Evolutionary conservation across 257 asterid genomes (phyloP), one percentile per base, ranked within the genome.

Genomic region (Petunia axillaris): DNA sequence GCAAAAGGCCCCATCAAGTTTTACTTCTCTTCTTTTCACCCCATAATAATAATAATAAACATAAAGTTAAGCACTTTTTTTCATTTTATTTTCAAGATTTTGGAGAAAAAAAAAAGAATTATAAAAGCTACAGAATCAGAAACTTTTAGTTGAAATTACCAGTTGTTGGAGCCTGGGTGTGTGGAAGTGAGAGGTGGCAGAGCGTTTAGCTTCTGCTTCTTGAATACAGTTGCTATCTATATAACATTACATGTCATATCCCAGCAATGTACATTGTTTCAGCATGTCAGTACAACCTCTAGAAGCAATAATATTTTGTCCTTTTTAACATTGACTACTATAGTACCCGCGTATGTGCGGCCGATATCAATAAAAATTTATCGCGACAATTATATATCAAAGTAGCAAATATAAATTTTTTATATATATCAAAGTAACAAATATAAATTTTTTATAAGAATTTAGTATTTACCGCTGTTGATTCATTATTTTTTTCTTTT

Each of bases 1-100:
- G 92, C 84, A 81, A 93, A 40, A 46, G 97, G 95, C 14, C 91
- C 93, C 97, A 93, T 93, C 50, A 70, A 70, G 73, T 63, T 80
- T 40, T 6, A 75, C 53, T 52, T 52, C 48, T 8, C 41, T 2
- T 6, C 54, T 41, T 11, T 38, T 41, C 80, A 58, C 67, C 52
- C 57, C 57, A 76, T 4, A 57, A 8, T 25, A 15, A 8, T 25
- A 15, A 39, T 41, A 55, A 3, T 14, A 41, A 76, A 58, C 57
- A 44, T 25, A 76, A 58, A 70, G 16, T 46, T 44, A 55, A n/a
- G 8, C 25, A 16, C 54, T 39, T n/a, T 68, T 70, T 25, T 16
- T 43, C 57, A 68, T 16, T n/a, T 9, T 2, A 68, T 68, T 76
- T 57, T 43, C 80, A 57, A 60, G 39, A 46, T n/a, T 46, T 40